Evolutionary conservation across 164 flowering plant species (phyloP), one percentile per base, ranked within the genome.

Genomic region (Malania oleifera): DNA sequence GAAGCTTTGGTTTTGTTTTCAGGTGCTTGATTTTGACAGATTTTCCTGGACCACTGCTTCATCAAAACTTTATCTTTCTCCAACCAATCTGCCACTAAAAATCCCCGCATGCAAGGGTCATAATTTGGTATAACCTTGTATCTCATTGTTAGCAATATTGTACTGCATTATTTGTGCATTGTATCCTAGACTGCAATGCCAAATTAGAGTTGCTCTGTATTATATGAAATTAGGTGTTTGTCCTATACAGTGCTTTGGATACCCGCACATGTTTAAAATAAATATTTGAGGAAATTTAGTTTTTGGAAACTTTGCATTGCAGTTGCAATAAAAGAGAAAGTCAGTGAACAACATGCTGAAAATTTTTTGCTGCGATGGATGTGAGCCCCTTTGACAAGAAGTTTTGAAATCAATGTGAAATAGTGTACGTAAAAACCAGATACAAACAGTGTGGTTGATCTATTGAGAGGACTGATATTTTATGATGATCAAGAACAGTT

Each of bases 21-120:
- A 95, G 99, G 97, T 91, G 61, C 87, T 95, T 29, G 76, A 83
- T 70, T 91, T 88, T 67, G 96, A 88, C 48, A 70, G 71, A 54
- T 86, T 82, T 73, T 68, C 80, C 28, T 95, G 99, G 99, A 73
- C 80, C 13, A 60, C 72, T 3, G 85, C 86, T 64, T 80, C 96
- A 50, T 87, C 99, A 43, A 95, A 89, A 67, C 77, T 83, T 40
- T 86, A 80, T 74, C 77, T 95, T 67, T 91, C 99, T 39, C 99
- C 95, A 4, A 79, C 83, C 48, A 86, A 78, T 74, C 80, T 91
- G 39, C 97, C 95, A 5, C 63, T 88, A 60, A 95, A 88, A 77
- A 82, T 88, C 47, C 99, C 97, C 63, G 87, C 93, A 52, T 95
- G 97, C 82, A 88, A 78, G 80, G 97, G 96, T 57, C 99, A 95